Percentiles rank a stretch among this genome's conserved stretches.
Evolutionary conservation across 1,139 yeast genomes (phyloP).

Genomic region (Debaryomycetaceae sp.): DNA sequence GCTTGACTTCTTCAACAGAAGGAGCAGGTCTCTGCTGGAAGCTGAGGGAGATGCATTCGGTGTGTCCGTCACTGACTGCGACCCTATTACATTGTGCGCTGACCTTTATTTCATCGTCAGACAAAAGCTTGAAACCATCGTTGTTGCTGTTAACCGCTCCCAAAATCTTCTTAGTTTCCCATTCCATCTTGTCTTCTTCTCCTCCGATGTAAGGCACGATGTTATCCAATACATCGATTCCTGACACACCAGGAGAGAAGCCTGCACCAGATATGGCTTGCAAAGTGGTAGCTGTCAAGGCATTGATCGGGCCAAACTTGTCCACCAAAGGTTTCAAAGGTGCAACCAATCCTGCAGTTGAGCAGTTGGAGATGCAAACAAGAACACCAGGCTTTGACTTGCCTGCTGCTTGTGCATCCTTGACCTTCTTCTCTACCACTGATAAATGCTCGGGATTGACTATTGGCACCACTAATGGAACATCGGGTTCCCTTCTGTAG

Average conservation of each 20-base stretch:
- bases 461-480: slow-evolving; percentile 93
- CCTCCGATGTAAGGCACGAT: slow-evolving; percentile 93
- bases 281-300: slow-evolving; percentile 83
- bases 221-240: slow-evolving; percentile 92
- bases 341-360: slow-evolving; percentile 97
- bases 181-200: slow-evolving; percentile 97
- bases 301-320: slow-evolving; percentile 82
- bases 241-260: slow-evolving; percentile 95
- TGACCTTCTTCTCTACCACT: slow-evolving; percentile 61
- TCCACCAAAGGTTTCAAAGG: slow-evolving; percentile 92
- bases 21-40: slow-evolving; percentile 85
- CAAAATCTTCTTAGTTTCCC: slow-evolving; percentile 95
- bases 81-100: slow-evolving; percentile 97
- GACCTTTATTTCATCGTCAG: slow-evolving; percentile 73
- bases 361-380: slow-evolving; percentile 95
- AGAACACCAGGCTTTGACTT: slow-evolving; percentile 70
- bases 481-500: slow-evolving; percentile 83
- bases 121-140: slow-evolving; percentile 56
- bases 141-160: slow-evolving; percentile 59
- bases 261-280: slow-evolving; percentile 99
- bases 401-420: slow-evolving; percentile 51
- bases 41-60: slow-evolving; percentile 87
- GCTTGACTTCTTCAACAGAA: slow-evolving; percentile 72
- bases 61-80: slow-evolving; percentile 96
- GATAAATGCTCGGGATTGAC: slow-evolving; percentile 92